Conservation (phyloP, 2,329 filamentous ascomycete species). For the Lasiodiplodia theobromae region DNA sequence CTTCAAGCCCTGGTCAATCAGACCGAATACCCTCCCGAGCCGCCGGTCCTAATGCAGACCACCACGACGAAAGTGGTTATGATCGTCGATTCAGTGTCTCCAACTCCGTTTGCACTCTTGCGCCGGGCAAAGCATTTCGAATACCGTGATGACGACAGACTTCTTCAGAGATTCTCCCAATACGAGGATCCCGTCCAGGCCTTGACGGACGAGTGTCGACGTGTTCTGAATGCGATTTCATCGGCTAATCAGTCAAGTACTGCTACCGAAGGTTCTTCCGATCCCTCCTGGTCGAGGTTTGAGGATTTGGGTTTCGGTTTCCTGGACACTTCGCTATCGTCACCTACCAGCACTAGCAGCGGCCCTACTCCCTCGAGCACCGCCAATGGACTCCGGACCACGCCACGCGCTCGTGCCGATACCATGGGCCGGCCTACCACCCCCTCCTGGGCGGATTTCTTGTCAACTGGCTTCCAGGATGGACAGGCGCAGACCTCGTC, state of each 20-base stretch:
- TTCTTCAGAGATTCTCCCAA: conserved; percentile 83
- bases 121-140: conserved; percentile 94
- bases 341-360: conserved; percentile 38
- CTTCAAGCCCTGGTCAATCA: conserved; percentile 89
- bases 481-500: conserved; percentile 69
- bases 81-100: conserved; percentile 94
- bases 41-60: conserved; percentile 77
- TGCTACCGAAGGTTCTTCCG: conserved; percentile 56
- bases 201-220: conserved; percentile 90
- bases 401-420: conserved; percentile 70
- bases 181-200: conserved; percentile 89
- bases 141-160: conserved; percentile 86
- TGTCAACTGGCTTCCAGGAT: conserved; percentile 87
- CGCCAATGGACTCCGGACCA: conserved; percentile 63
- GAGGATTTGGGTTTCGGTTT: conserved; percentile 90
- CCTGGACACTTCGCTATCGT: conserved; percentile 65
- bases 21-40: conserved; percentile 90
- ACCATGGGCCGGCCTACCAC: conserved; percentile 85
- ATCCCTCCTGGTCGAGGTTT: conserved; percentile 96
- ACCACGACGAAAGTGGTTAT: conserved; percentile 90
- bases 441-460: conserved; percentile 97
- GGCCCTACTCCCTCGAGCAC: conserved; percentile 33
- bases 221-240: conserved; percentile 88
- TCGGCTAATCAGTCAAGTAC: conserved; percentile 82
- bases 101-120: conserved; percentile 89